Conservation (phyloP, 164 flowering plant genomes). For the Amborella trichopoda region DNA sequence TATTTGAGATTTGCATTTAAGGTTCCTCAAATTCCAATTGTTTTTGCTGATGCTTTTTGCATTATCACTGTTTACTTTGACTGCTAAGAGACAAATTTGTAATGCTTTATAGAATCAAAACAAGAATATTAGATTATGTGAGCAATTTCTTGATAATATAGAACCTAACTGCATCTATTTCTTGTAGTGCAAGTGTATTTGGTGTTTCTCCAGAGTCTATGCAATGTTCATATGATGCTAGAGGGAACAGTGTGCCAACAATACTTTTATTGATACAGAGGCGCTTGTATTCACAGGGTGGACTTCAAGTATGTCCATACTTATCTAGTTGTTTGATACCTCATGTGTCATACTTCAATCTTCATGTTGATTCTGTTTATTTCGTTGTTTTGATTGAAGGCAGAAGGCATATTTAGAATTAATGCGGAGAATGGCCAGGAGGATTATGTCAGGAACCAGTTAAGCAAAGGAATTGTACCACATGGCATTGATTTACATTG, state of each 20-base stretch:
- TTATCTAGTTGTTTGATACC: background rate
- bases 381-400: slow-evolving; percentile 14
- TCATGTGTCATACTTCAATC: background rate
- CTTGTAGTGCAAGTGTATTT: slow-evolving; percentile 69
- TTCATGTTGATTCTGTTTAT: background rate
- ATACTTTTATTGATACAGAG: slow-evolving; percentile 87
- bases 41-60: no score
- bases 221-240: slow-evolving; percentile 79
- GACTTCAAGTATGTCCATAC: slow-evolving; percentile 54
- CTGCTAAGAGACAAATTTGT: no score
- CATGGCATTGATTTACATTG: slow-evolving; percentile 25
- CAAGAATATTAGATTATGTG: no score
- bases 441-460: slow-evolving; percentile 21
- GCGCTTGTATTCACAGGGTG: slow-evolving; percentile 63
- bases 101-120: no score
- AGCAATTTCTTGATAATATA: no score
- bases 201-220: slow-evolving; percentile 94
- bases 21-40: no score
- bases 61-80: no score
- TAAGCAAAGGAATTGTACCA: slow-evolving; percentile 20
- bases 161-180: no score
- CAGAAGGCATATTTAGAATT: slow-evolving; percentile 28
- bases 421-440: slow-evolving; percentile 26
- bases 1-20: no score
- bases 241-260: slow-evolving; percentile 91